Percentiles rank a stretch among this genome's conserved stretches.
Evolutionary conservation across 2,329 filamentous ascomycete genomes (phyloP).

Genomic region (Aureobasidium sp.): DNA sequence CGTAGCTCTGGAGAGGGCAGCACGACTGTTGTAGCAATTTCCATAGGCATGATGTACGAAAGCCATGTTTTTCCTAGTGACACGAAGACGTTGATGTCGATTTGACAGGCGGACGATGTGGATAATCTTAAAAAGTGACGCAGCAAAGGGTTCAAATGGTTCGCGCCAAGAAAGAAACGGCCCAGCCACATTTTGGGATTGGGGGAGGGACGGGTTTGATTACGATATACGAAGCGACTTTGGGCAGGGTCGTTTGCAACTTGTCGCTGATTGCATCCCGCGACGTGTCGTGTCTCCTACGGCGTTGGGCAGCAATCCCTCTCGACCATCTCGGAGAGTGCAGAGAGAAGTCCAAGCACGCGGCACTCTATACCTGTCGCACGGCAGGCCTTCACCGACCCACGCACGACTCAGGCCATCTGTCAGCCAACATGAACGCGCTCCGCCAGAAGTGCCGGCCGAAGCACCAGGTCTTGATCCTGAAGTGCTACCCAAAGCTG

Average conservation of each 20-base stretch:
- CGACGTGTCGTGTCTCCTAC: slow-evolving; percentile 9
- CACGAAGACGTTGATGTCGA: neutral
- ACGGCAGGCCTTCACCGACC: neutral
- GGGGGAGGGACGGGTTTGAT: neutral
- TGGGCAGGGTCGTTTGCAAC: neutral
- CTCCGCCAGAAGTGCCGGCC: slow-evolving; percentile 61
- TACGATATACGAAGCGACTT: slow-evolving; percentile 4
- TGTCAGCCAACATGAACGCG: slow-evolving; percentile 39
- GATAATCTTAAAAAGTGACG: neutral
- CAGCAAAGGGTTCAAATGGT: neutral
- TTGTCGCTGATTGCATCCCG: slow-evolving; percentile 4
- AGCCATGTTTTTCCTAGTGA: neutral
- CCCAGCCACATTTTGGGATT: slow-evolving; percentile 4
- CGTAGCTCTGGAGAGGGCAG: neutral
- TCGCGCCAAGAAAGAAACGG: slow-evolving; percentile 4
- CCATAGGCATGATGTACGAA: neutral
- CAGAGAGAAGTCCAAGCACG: neutral
- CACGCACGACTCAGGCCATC: neutral
- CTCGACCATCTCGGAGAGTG: neutral
- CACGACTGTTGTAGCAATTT: neutral
- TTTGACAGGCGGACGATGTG: neutral
- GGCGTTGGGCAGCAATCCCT: neutral
- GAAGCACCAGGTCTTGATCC: slow-evolving; percentile 91
- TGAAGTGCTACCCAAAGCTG: slow-evolving; percentile 92
- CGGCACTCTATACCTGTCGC: neutral